Evolutionary conservation across 257 asterid species (phyloP), one percentile per base, ranked within the genome.

Genomic region (Misopates orontium): DNA sequence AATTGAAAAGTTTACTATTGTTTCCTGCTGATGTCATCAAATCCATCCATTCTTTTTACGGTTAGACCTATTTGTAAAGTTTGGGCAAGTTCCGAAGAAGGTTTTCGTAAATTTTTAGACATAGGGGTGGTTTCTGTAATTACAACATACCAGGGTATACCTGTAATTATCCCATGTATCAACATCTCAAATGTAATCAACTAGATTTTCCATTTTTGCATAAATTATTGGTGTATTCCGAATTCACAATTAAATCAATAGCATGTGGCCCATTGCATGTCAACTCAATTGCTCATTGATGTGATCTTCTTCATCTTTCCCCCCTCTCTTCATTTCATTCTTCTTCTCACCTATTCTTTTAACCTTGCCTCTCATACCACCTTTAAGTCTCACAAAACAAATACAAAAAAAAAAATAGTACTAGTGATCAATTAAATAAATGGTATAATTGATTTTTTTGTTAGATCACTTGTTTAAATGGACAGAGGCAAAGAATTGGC

Each of bases 231-330:
- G 42, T 36, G 42, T 8, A 9, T 36, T 1, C 10, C 42, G 8
- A 36, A 36, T 36, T 36, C 42, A 36, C 11, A 36, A 5, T 3
- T 36, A 75, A 73, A 82, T 74, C 78, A 70, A 73, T 76, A 61
- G 66, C 56, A 19, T 58, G 23, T 83, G 83, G 85, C 83, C 88
- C 88, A 79, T 68, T 75, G 61, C 88, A 62, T 77, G 83, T 83
- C 83, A 79, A 73, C 77, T 79, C 85, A 77, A 63, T 48, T 28
- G 19, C 23, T 71, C 41, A 31, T 32, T 57, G 82, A 77, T 83
- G 80, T 69, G 83, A 79, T 77, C 48, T 64, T 72, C 62, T 66
- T 75, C 72, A 50, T 60, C 67, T 47, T 42, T 31, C 55, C 25
- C 47, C 32, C 72, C 66, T 25, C 79, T 72, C 36, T 65, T 71